A percentile compares a stretch with the other conserved stretches of the same genome.
Conservation (phyloP, 2,329 filamentous ascomycete genomes). For the Chaetomium strumarium region DNA sequence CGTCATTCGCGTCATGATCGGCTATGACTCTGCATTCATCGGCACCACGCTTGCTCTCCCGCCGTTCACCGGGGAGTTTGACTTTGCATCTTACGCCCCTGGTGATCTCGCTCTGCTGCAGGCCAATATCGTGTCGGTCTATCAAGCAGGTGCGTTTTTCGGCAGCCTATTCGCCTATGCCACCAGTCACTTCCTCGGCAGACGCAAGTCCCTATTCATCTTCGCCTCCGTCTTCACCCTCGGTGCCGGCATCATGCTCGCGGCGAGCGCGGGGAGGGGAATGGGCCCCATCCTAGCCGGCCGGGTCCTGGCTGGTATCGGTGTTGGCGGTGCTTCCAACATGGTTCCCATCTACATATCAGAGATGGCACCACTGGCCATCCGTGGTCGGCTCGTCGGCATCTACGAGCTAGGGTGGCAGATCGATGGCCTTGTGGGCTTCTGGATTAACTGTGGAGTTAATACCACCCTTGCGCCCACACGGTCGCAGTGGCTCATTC, state of each 20-base stretch:
- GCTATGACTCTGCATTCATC: conserved; percentile 70
- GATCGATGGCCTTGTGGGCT: conserved; percentile 56
- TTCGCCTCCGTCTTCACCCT: conserved; percentile 61
- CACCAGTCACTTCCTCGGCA: conserved; percentile 60
- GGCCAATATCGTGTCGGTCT: conserved; percentile 73
- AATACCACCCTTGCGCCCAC: conserved; percentile 42
- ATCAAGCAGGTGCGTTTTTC: conserved; percentile 80
- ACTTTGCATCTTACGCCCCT: conserved; percentile 46
- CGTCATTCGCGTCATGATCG: conserved; percentile 52
- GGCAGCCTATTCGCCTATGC: conserved; percentile 65
- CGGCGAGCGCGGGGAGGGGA: conserved; percentile 53
- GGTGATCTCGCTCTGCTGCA: conserved; percentile 53
- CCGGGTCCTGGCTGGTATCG: conserved; percentile 57
- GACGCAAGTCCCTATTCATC: conserved; percentile 56
- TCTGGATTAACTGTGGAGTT: conserved; percentile 62
- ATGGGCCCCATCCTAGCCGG: conserved; percentile 59
- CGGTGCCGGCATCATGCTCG: conserved; percentile 68
- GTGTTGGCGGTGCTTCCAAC: conserved; percentile 57
- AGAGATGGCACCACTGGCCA: conserved; percentile 54
- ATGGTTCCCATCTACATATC: conserved; percentile 59
- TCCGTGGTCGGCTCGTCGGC: conserved; percentile 59
- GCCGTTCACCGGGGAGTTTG: conserved; percentile 65
- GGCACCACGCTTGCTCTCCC: conserved; percentile 67
- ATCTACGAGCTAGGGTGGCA: conserved; percentile 64
- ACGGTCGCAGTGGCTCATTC: conserved; percentile 56